These are phyloP conservation scores for Pythium utonaiense DNA, from an alignment of 352 stramenopile species.

Conservation along the genomic window DNA sequence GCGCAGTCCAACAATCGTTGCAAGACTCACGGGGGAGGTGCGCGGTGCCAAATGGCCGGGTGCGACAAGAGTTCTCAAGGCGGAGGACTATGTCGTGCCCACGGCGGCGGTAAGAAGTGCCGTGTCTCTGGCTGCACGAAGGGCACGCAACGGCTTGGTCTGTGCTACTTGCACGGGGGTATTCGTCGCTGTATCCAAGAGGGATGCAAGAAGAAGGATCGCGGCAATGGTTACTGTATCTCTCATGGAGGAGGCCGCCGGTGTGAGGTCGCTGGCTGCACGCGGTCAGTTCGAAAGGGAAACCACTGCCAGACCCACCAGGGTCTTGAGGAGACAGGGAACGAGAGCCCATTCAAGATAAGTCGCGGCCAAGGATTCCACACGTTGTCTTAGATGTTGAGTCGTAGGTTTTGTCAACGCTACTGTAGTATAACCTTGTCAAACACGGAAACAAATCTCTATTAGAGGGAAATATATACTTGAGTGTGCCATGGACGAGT, in stretches of 20 bases:
- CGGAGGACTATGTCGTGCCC: slow-evolving; percentile 78
- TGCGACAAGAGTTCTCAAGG: slow-evolving; percentile 88
- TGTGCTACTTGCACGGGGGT: slow-evolving; percentile 84
- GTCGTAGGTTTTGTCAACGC: too few species aligned
- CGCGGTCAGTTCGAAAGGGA: slow-evolving; percentile 67
- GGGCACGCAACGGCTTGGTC: slow-evolving; percentile 78
- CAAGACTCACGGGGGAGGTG: slow-evolving; percentile 87
- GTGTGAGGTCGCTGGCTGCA: slow-evolving; percentile 76
- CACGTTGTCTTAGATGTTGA: not conserved
- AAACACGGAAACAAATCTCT: not conserved
- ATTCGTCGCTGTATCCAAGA: slow-evolving; percentile 80
- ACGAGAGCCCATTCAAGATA: slow-evolving; percentile 41
- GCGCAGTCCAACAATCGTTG: slow-evolving; percentile 84
- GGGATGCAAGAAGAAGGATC: slow-evolving; percentile 83
- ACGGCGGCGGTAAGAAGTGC: slow-evolving; percentile 78
- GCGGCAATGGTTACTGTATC: slow-evolving; percentile 80
- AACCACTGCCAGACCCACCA: slow-evolving; percentile 75
- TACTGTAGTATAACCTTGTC: not conserved
- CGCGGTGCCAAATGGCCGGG: slow-evolving; percentile 80
- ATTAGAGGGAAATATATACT: slow-evolving; percentile 3
- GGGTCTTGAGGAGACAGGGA: slow-evolving; percentile 9
- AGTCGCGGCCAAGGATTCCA: slow-evolving; percentile 28
- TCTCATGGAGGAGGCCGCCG: slow-evolving; percentile 84
- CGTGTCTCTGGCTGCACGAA: slow-evolving; percentile 75
- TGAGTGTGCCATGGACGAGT: too few species aligned